Percentiles rank a stretch among this genome's conserved stretches.
phyloP scores from a whole-genome alignment of 257 asterid species.

The Gentiana straminea region DNA sequence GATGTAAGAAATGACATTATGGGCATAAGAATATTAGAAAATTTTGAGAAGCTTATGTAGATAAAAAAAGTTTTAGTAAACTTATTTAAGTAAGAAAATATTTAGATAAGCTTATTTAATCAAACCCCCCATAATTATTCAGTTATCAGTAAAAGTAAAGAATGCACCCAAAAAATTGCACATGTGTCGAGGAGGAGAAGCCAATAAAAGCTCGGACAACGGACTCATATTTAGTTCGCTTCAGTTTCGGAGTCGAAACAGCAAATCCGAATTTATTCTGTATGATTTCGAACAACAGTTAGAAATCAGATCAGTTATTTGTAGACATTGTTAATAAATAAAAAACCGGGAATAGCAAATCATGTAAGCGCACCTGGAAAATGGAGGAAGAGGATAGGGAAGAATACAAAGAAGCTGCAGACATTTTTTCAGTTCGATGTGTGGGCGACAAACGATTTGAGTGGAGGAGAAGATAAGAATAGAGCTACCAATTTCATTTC shows the following conservation, averaged over 20 bases:
- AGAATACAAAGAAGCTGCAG: conserved; percentile 55
- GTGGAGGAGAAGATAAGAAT: too few relatives aligned
- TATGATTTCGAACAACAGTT: conserved; percentile 1
- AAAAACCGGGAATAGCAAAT: background rate
- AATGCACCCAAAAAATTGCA: conserved; percentile 2
- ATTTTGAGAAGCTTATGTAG: too few relatives aligned
- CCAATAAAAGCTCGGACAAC: conserved; percentile 40
- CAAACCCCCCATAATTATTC: too few relatives aligned
- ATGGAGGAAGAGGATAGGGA: conserved; percentile 51
- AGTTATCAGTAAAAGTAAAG: background rate
- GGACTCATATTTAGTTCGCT: conserved; percentile 22
- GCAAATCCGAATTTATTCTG: conserved; percentile 37
- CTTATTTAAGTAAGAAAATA: too few relatives aligned
- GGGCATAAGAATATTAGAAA: too few relatives aligned
- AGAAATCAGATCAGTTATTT: background rate
- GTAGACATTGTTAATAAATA: background rate
- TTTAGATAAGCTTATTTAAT: too few relatives aligned
- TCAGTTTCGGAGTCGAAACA: conserved; percentile 19
- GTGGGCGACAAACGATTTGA: too few relatives aligned
- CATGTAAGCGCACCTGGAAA: conserved; percentile 26
- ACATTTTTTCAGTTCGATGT: conserved; percentile 32
- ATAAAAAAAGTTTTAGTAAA: too few relatives aligned
- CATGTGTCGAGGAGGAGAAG: conserved; percentile 59
- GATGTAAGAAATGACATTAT: too few relatives aligned
- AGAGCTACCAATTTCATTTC: too few relatives aligned